Evolutionary conservation across 495 filamentous ascomycete genomes (phyloP).

Genomic region (Annulohypoxylon maeteangense): DNA sequence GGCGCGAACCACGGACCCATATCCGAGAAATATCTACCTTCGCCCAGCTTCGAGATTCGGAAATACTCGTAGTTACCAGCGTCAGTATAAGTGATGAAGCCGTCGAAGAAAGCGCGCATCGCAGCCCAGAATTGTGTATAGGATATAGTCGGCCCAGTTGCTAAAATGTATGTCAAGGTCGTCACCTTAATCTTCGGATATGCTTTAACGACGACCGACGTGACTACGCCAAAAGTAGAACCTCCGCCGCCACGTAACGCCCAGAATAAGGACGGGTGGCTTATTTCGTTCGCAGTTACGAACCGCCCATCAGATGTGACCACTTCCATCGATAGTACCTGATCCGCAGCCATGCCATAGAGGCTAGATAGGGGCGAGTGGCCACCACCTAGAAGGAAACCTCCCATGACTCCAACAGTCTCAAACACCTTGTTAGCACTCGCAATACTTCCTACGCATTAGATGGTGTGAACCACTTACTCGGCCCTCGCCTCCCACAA

Average conservation of each 20-base stretch:
- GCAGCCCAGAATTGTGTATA: conserved; percentile 62
- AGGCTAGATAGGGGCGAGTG: conserved; percentile 56
- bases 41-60: conserved; percentile 48
- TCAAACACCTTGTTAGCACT: conserved; percentile 9
- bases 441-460: background rate
- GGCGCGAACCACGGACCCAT: conserved; percentile 61
- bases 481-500: conserved; percentile 62
- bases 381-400: conserved; percentile 66
- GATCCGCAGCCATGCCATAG: conserved; percentile 64
- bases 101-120: conserved; percentile 58
- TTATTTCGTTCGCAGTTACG: conserved; percentile 60
- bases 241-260: conserved; percentile 70
- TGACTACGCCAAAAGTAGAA: conserved; percentile 69
- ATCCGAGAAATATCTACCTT: conserved; percentile 47
- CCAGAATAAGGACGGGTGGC: conserved; percentile 72
- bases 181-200: conserved; percentile 54
- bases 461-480: conserved; percentile 28
- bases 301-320: conserved; percentile 67
- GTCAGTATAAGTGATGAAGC: conserved; percentile 59
- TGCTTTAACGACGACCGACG: conserved; percentile 60
- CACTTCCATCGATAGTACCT: conserved; percentile 65
- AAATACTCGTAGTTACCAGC: conserved; percentile 67
- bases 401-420: conserved; percentile 64
- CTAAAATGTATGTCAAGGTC: conserved; percentile 50
- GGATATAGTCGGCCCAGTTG: conserved; percentile 48